phyloP scores from a whole-genome alignment of 345 rosid species.

The Citrus medica region DNA sequence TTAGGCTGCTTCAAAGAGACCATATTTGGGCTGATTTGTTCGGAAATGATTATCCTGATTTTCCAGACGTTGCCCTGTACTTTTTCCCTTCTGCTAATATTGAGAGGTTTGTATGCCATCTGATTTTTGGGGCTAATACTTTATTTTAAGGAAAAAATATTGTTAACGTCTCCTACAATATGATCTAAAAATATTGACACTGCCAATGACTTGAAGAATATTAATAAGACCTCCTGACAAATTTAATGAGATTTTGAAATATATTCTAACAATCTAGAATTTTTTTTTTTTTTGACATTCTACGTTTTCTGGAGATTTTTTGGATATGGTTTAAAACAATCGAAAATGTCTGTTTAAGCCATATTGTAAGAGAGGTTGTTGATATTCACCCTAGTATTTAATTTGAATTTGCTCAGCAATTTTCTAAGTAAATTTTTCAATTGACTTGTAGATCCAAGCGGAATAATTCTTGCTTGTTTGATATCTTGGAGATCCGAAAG shows the following conservation, averaged over 20 bases:
- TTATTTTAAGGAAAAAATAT: not conserved
- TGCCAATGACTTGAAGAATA: not conserved
- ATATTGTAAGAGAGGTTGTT: not conserved
- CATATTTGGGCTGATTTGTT: constrained; percentile 25
- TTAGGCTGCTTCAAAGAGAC: constrained; percentile 40
- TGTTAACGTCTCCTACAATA: not conserved
- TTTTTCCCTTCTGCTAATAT: constrained; percentile 42
- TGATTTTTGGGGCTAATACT: not conserved
- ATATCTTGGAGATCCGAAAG: constrained; percentile 34
- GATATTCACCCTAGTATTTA: not conserved
- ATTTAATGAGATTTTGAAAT: not conserved
- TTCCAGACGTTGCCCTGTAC: constrained; percentile 45
- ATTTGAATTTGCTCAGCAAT: not conserved
- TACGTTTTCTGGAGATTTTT: not conserved
- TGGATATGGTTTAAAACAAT: not conserved
- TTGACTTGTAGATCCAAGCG: constrained; percentile 28
- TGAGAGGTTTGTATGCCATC: constrained; percentile 42
- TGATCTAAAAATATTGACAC: not conserved
- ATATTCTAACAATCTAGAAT: not conserved
- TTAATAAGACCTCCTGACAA: not conserved
- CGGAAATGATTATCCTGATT: constrained; percentile 31
- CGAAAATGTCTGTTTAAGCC: not conserved
- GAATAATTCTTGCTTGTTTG: constrained; percentile 25
- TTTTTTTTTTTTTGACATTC: not conserved
- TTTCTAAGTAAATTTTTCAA: not conserved